Base-by-base conservation (phyloP, 2,329 filamentous ascomycete genomes). In the Neonectria hederae region DNA sequence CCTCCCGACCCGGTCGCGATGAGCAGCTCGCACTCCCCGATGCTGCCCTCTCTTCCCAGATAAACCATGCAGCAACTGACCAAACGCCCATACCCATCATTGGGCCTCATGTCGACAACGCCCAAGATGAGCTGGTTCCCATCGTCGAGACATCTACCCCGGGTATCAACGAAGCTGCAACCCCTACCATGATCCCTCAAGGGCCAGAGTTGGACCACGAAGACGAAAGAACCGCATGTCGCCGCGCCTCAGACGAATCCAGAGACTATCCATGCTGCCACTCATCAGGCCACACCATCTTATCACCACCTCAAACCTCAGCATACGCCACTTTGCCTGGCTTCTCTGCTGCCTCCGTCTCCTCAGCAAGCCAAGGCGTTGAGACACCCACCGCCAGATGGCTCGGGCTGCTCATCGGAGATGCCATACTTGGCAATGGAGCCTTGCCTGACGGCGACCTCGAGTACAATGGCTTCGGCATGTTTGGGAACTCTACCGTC, bases 401-500 rank as follows among this genome's bases (percentile, higher is more conserved):
- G 69, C 59, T 73, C 3, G 69, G 61, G 21, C 63, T 73, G 13
- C 59, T 73, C 1, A 49, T 65, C 11, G 59, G 59, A n/a, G 63
- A 65, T n/a, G 63, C 63, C 2, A 35, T 46, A 9, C 19, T 59
- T 5, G 43, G 46, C 19, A 21, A 62, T 49, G 54, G 49, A 13
- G 13, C 38, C 5, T 9, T 61, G 2, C n/a, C 22, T 4, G 48
- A 49, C 2, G n/a, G 52, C 14, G 42, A 42, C 17, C 54, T 59
- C 32, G 26, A 40, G 13, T 17, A 19, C 5, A 51, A 38, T 10
- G 45, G 48, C 3, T 22, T 48, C 2, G 17, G 52, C n/a, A 55
- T 59, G 30, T 48, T 65, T 14, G 45, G 59, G 13, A 58, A 56
- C 19, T 55, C 51, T n/a, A 14, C 40, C 14, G 45, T 35, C 4